Evolutionary conservation across 441 rosid species (phyloP), one percentile per base, ranked within the genome.

Genomic region (Gossypium schwendimanii): DNA sequence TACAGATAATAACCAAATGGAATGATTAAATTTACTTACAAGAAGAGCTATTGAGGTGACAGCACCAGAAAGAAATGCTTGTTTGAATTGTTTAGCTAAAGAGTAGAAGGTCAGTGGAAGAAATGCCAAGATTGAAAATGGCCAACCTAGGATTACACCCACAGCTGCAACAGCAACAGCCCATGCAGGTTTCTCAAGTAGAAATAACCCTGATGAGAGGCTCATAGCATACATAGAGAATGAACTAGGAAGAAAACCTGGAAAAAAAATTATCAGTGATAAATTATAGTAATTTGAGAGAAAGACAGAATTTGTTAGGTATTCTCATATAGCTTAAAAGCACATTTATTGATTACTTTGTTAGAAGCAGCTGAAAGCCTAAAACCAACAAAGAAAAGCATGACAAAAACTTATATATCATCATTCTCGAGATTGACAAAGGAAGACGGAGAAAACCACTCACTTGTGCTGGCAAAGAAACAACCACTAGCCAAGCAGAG

Each of bases 381-480:
- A 39, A 26, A 55, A 69, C 61, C 24, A 39, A 68, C 39, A 53
- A 3, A 10, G 20, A 72, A 6, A 52, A 74, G 26, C 72, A 41
- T 12, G 5, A 71, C 9, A 65, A 45, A 5, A 75, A 23, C 18
- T 9, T 24, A 77, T 57, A 76, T 57, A 54, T 49, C 10, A 3
- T 31, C n/a, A 59, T 6, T 72, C 28, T 45, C 65, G 3, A 75
- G 65, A 80, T 49, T 49, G 9, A 15, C 18, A 28, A n/a, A 74
- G 20, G 33, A 1, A 31, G 73, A 36, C 17, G 9, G 31, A 70
- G 61, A 52, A 28, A 28, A 33, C 63, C 31, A 85, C 97, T 90
- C 78, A 93, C 98, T 94, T 70, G 98, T 92, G 85, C 96, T 94
- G 58, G 97, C 95, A 77, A 94, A 92, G 94, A 94, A 94, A 76